Evolutionary conservation across 495 filamentous ascomycete genomes (phyloP).

Genomic region (Xylaria bambusicola): DNA sequence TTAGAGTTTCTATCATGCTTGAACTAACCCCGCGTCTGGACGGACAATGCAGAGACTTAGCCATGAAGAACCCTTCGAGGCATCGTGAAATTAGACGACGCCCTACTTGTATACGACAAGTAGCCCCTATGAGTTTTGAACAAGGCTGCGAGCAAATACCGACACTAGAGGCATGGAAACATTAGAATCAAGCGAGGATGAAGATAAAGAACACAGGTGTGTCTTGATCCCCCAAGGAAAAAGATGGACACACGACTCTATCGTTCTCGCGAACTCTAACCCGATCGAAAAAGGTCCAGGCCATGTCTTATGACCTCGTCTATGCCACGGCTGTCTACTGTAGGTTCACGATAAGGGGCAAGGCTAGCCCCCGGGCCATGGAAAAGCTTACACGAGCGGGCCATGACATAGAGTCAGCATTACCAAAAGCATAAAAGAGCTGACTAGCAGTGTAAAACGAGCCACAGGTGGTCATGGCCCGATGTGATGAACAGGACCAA

Average conservation of each 20-base stretch:
- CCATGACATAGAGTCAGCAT: background rate
- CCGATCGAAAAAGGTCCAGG: background rate
- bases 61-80: background rate
- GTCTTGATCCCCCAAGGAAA: too few species aligned
- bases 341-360: too few species aligned
- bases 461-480: too few species aligned
- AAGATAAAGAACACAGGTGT: background rate
- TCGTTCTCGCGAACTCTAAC: background rate
- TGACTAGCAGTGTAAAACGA: too few species aligned
- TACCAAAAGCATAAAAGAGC: too few species aligned
- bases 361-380: background rate
- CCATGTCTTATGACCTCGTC: background rate
- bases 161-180: too few species aligned
- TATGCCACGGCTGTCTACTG: background rate
- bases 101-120: background rate
- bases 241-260: too few species aligned
- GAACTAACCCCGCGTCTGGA: background rate
- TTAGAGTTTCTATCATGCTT: constrained; percentile 15
- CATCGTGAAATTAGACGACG: background rate
- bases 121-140: too few species aligned
- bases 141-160: background rate
- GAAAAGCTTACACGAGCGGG: background rate
- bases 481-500: too few species aligned
- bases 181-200: background rate
- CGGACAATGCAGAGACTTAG: background rate